phyloP scores from a whole-genome alignment of 495 filamentous ascomycete species.

The Tuber microsphaerosporum region DNA sequence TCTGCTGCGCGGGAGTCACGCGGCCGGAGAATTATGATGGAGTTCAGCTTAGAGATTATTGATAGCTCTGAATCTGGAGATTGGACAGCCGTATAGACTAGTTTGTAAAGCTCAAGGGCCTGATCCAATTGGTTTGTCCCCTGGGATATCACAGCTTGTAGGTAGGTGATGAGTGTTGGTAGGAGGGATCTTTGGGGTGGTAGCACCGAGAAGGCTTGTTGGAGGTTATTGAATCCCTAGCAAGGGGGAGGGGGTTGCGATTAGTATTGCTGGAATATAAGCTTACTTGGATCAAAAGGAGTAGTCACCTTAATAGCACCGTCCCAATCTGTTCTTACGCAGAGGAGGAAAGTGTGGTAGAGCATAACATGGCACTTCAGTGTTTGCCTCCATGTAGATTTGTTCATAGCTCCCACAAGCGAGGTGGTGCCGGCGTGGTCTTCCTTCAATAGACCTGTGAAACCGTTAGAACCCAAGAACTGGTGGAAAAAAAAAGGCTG shows the following conservation, averaged over 20 bases:
- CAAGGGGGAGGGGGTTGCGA: conserved; percentile 43
- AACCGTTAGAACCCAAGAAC: conserved; percentile 3
- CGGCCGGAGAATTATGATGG: conserved; percentile 70
- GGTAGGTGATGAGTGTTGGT: conserved; percentile 54
- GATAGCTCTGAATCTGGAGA: conserved; percentile 57
- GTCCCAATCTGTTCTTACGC: conserved; percentile 58
- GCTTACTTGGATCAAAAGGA: conserved; percentile 31
- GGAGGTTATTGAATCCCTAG: conserved; percentile 45
- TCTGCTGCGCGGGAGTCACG: conserved; percentile 49
- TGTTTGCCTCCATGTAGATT: conserved; percentile 48
- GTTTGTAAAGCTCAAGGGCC: conserved; percentile 59
- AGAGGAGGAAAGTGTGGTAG: conserved; percentile 55
- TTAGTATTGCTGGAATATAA: conserved; percentile 46
- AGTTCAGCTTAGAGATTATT: conserved; percentile 73
- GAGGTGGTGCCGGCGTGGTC: conserved; percentile 30
- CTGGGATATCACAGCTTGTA: conserved; percentile 69
- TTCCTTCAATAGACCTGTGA: conserved; percentile 44
- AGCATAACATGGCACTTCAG: conserved; percentile 55
- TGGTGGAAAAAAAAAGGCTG: not conserved
- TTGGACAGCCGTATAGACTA: conserved; percentile 50
- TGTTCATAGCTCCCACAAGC: conserved; percentile 46
- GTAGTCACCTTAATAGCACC: conserved; percentile 45
- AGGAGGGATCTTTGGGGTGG: conserved; percentile 45
- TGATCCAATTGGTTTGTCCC: conserved; percentile 61
- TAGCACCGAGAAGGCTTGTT: conserved; percentile 42